Conservation (phyloP, 129 eudicot genomes). For the Chrysanthemum seticuspe region DNA sequence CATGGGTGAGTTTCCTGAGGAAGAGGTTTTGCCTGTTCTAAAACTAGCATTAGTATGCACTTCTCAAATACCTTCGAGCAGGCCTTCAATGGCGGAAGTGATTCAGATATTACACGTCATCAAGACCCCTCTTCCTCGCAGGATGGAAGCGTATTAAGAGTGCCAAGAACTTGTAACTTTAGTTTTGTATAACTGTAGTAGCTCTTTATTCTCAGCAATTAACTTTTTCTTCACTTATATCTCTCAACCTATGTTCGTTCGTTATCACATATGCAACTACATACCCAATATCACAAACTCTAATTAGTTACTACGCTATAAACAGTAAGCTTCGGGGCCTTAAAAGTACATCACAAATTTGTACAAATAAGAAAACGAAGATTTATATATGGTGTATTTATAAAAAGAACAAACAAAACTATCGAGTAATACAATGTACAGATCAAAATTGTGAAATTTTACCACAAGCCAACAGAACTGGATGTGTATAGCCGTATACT, state of each 20-base stretch:
- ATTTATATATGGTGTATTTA: not conserved
- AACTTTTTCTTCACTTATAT: conserved; percentile 12
- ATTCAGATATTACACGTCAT: conserved; percentile 92
- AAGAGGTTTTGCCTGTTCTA: conserved; percentile 80
- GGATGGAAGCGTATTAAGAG: conserved; percentile 44
- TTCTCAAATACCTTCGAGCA: conserved; percentile 91
- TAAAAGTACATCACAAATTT: not conserved
- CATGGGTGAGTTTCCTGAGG: conserved; percentile 83
- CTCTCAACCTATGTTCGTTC: too few species aligned
- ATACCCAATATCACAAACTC: not conserved
- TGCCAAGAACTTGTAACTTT: conserved; percentile 7
- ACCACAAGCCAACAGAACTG: conserved; percentile 15
- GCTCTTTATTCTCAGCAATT: not conserved
- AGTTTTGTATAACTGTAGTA: conserved; percentile 20
- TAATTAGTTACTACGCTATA: not conserved
- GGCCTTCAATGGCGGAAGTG: conserved; percentile 96
- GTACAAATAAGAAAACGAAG: not conserved
- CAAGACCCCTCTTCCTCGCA: conserved; percentile 65
- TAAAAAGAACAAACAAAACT: conserved; percentile 16
- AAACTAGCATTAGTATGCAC: conserved; percentile 92
- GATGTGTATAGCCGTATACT: conserved; percentile 3
- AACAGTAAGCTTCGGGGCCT: not conserved
- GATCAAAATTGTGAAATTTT: conserved; percentile 7
- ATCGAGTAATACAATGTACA: conserved; percentile 21
- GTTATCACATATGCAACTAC: not conserved